Conservation (phyloP, 129 eudicot genomes). For the Artemisia annua region DNA sequence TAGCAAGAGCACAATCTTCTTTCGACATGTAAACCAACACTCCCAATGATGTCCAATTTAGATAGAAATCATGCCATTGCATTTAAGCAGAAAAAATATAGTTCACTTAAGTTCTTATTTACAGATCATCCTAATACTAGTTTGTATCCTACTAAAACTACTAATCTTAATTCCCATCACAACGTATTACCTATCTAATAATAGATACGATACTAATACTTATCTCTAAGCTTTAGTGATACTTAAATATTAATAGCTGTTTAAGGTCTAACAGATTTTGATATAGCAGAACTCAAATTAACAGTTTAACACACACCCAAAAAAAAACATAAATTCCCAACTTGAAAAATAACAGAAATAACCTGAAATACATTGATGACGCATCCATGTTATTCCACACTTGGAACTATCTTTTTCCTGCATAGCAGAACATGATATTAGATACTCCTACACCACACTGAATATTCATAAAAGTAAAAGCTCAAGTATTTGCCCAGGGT, state of each 20-base stretch:
- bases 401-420: conserved; percentile 21
- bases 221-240: neutral
- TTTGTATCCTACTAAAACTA: neutral
- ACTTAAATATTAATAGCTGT: neutral
- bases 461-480: neutral
- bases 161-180: neutral
- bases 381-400: conserved; percentile 5
- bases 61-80: neutral
- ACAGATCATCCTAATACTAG: neutral
- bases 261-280: conserved; percentile 1
- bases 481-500: neutral
- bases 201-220: neutral
- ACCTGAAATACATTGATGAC: conserved; percentile 28
- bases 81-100: neutral
- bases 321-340: neutral
- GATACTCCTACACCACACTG: conserved; percentile 10
- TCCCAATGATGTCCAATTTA: neutral
- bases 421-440: conserved; percentile 21
- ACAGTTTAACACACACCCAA: neutral
- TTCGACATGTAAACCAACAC: neutral
- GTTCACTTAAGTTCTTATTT: neutral
- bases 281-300: neutral
- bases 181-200: neutral
- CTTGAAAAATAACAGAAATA: neutral
- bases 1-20: neutral